These are phyloP conservation scores for Fagopyrum esculentum DNA, from an alignment of 148 eudicot genomes.

Conservation along the genomic window DNA sequence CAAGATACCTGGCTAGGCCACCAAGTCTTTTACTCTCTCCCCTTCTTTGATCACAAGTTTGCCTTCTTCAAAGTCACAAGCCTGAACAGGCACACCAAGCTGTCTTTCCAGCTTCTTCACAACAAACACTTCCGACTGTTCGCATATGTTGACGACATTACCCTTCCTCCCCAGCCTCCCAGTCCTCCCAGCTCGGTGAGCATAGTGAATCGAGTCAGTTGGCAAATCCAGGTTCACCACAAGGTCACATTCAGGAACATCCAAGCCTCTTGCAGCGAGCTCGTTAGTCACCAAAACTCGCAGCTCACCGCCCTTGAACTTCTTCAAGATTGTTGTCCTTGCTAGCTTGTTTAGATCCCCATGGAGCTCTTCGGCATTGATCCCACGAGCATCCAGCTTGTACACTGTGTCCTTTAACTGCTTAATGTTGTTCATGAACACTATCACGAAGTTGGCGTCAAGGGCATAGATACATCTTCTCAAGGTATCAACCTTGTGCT, in stretches of 20 bases:
- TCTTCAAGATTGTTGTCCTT: conserved; percentile 71
- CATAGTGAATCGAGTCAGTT: conserved; percentile 82
- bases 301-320: conserved; percentile 67
- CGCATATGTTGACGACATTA: conserved; percentile 70
- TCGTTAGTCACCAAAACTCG: conserved; percentile 84
- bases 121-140: conserved; percentile 74
- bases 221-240: conserved; percentile 86
- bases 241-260: conserved; percentile 88
- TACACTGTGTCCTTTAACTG: conserved; percentile 80
- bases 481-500: conserved; percentile 78
- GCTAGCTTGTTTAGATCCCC: conserved; percentile 82
- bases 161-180: conserved; percentile 94
- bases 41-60: conserved; percentile 44
- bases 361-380: conserved; percentile 76
- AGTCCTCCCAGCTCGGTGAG: conserved; percentile 92
- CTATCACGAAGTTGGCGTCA: conserved; percentile 72
- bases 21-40: conserved; percentile 14
- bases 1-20: not conserved
- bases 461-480: conserved; percentile 84
- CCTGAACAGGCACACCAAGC: conserved; percentile 57
- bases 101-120: conserved; percentile 82
- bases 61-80: conserved; percentile 80
- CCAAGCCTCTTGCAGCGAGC: conserved; percentile 91
- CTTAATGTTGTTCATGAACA: conserved; percentile 77
- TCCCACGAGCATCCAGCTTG: conserved; percentile 87